These are phyloP conservation scores for Heimioporus sp. DNA, from an alignment of 768 basidiomycete species.

Conservation along the genomic window DNA sequence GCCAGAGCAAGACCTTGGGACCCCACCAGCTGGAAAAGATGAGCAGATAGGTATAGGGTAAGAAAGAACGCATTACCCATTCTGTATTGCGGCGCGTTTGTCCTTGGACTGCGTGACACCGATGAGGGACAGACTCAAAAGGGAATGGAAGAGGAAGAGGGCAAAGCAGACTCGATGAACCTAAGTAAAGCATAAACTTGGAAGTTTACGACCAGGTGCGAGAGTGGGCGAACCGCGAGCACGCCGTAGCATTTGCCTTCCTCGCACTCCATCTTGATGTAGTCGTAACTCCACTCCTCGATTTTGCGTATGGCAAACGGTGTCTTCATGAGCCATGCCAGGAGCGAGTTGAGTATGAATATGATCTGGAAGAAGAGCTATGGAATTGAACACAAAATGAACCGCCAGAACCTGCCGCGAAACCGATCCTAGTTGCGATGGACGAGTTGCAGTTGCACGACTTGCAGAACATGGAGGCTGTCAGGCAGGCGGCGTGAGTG, in stretches of 20 bases:
- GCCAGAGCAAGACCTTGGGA: constrained; percentile 89
- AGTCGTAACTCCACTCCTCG: constrained; percentile 92
- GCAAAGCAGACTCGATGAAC: constrained; percentile 98
- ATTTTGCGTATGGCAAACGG: constrained; percentile 83
- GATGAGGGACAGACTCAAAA: constrained; percentile 76
- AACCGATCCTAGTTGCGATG: constrained; percentile 95
- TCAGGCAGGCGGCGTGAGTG: constrained; percentile 1
- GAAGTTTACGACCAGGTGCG: constrained; percentile 1
- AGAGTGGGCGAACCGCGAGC: constrained; percentile 65
- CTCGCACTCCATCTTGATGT: constrained; percentile 96
- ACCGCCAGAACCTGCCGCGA: constrained; percentile 61
- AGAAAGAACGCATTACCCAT: constrained; percentile 60
- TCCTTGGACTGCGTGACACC: constrained; percentile 89
- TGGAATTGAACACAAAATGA: not conserved
- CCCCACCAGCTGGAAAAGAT: constrained; percentile 86
- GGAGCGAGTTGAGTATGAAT: constrained; percentile 91
- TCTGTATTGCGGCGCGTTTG: constrained; percentile 94
- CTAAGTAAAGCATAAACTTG: constrained; percentile 35
- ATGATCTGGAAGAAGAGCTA: constrained; percentile 62
- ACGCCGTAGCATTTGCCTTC: constrained; percentile 95
- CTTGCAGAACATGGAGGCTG: constrained; percentile 96
- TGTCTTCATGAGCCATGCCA: constrained; percentile 97
- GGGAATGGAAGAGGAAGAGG: constrained; percentile 80
- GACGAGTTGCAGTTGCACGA: constrained; percentile 99
- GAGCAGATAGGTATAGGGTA: constrained; percentile 8